Conservation (phyloP, 2,329 filamentous ascomycete species). For the Ophiocordyceps unilateralis region DNA sequence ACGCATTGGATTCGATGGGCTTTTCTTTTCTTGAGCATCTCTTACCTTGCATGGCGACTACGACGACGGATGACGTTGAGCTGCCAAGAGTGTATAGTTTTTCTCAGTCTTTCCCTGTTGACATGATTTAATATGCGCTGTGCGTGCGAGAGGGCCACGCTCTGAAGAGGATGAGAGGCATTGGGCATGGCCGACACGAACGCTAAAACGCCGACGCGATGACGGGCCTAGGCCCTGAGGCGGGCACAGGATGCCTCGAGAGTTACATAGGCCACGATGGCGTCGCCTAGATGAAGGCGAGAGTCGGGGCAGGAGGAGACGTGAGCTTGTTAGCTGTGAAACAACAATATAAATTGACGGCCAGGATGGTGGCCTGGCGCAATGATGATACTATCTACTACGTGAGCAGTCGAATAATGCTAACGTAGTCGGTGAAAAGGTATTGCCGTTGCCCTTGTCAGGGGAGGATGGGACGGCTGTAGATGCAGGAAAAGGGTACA, state of each 20-base stretch:
- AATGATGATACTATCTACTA: no score
- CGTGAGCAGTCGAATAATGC: no score
- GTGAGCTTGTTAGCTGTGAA: no score
- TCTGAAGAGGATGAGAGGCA: neutral
- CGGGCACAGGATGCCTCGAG: neutral
- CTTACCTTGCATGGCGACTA: neutral
- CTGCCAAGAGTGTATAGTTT: constrained; percentile 16
- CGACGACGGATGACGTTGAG: constrained; percentile 4
- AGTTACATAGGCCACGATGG: no score
- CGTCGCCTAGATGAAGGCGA: neutral
- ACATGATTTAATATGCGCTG: constrained; percentile 12
- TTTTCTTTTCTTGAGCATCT: neutral
- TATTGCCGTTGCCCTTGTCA: no score
- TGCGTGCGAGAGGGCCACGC: neutral
- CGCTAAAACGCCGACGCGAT: neutral
- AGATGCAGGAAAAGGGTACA: no score
- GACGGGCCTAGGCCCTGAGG: neutral
- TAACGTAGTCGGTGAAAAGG: no score
- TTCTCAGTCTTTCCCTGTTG: constrained; percentile 22
- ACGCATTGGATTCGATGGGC: constrained; percentile 1
- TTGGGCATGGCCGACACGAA: neutral
- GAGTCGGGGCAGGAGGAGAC: no score
- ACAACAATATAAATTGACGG: no score
- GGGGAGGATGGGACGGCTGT: no score
- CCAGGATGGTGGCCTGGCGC: no score